Conservation (phyloP, 768 basidiomycete species). For the Xerocomus potaroensis region DNA sequence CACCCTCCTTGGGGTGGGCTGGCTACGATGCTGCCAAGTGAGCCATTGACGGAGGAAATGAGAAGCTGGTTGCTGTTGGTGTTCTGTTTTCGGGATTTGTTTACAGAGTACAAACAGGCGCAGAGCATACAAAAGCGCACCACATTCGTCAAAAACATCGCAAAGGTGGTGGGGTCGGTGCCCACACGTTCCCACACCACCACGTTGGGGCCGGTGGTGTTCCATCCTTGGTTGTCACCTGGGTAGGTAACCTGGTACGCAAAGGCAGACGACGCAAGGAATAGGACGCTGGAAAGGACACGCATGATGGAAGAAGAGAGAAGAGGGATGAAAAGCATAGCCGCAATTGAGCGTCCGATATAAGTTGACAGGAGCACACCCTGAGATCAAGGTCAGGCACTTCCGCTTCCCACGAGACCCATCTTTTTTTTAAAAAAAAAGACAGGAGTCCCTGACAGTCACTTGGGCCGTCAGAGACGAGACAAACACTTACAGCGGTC, state of each 20-base stretch:
- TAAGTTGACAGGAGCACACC: background rate
- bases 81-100: slow-evolving; percentile 29
- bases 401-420: slow-evolving; percentile 23
- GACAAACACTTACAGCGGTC: slow-evolving; percentile 6
- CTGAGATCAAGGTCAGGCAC: background rate
- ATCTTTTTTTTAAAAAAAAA: background rate
- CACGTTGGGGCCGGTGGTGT: slow-evolving; percentile 45
- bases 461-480: background rate
- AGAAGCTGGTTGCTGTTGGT: slow-evolving; percentile 45
- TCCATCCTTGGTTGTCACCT: slow-evolving; percentile 48
- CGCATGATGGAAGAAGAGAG: slow-evolving; percentile 38
- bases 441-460: too few relatives aligned
- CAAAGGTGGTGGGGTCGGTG: slow-evolving; percentile 68
- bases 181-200: slow-evolving; percentile 61
- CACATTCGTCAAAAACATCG: slow-evolving; percentile 61
- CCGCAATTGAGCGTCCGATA: background rate
- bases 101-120: background rate
- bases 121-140: slow-evolving; percentile 31
- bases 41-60: slow-evolving; percentile 50
- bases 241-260: slow-evolving; percentile 65
- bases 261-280: slow-evolving; percentile 50
- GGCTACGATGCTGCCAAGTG: slow-evolving; percentile 35
- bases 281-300: slow-evolving; percentile 37
- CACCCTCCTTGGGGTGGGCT: slow-evolving; percentile 61
- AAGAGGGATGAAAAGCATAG: slow-evolving; percentile 11